Percentiles rank a stretch among this genome's conserved stretches.
These are phyloP conservation scores for Ophiosphaerella korrae DNA, from an alignment of 2,329 filamentous ascomycete species.

Conservation along the genomic window DNA sequence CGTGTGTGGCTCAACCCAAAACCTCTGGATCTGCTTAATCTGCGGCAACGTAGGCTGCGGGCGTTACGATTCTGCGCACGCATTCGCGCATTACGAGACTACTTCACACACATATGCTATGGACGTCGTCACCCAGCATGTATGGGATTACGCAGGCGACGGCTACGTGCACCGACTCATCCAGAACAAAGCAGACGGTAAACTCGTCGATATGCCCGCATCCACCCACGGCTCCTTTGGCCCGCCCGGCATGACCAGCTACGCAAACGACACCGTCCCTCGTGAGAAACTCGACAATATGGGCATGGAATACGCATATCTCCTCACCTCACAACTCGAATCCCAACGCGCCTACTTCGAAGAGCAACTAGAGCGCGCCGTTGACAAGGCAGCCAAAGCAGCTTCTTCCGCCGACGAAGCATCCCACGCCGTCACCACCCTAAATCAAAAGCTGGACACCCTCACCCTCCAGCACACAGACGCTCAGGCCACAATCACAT, in stretches of 20 bases:
- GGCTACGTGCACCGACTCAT: slow-evolving; percentile 96
- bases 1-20: slow-evolving; percentile 77
- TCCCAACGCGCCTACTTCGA: slow-evolving; percentile 93
- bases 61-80: slow-evolving; percentile 90
- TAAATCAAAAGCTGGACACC: slow-evolving; percentile 55
- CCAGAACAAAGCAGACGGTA: slow-evolving; percentile 89
- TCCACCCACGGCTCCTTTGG: slow-evolving; percentile 33
- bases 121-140: slow-evolving; percentile 89
- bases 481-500: slow-evolving; percentile 62
- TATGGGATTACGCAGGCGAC: slow-evolving; percentile 97
- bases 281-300: slow-evolving; percentile 76
- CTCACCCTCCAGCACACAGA: slow-evolving; percentile 62
- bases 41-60: slow-evolving; percentile 93
- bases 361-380: slow-evolving; percentile 85
- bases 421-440: slow-evolving; percentile 54
- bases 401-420: slow-evolving; percentile 69
- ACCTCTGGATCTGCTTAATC: slow-evolving; percentile 94
- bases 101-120: slow-evolving; percentile 90
- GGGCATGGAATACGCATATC: slow-evolving; percentile 90
- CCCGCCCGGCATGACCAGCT: slow-evolving; percentile 48
- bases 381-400: slow-evolving; percentile 83
- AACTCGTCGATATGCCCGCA: slow-evolving; percentile 85
- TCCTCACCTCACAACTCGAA: slow-evolving; percentile 90
- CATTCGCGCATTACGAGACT: slow-evolving; percentile 90
- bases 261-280: slow-evolving; percentile 70